A percentile compares a stretch with the other conserved stretches of the same genome.
Evolutionary conservation across 371 early-diverging fungal species (phyloP).

Genomic region (Smittium culicis): DNA sequence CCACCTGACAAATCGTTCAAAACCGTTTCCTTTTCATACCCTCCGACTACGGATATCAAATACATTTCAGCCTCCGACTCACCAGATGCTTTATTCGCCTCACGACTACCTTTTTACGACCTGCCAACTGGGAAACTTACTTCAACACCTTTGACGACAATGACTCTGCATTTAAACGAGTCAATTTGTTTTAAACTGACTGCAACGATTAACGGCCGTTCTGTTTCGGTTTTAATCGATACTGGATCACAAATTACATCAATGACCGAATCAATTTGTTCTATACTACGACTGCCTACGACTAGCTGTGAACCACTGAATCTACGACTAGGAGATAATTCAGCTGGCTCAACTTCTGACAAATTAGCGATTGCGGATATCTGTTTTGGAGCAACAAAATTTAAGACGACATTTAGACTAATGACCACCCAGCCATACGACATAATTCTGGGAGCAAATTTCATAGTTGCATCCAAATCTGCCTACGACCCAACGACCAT

Average conservation of each 20-base stretch:
- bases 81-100: background rate
- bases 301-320: background rate
- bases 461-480: background rate
- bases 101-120: background rate
- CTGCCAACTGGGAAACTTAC: background rate
- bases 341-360: background rate
- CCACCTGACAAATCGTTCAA: background rate
- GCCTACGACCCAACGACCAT: background rate
- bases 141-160: background rate
- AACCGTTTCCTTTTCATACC: background rate
- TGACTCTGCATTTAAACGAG: conserved; percentile 5
- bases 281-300: background rate
- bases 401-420: background rate
- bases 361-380: background rate
- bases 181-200: conserved; percentile 1
- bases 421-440: background rate
- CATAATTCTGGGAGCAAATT: background rate
- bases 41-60: background rate
- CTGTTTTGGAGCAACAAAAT: background rate
- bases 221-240: conserved; percentile 5
- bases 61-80: background rate
- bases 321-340: background rate
- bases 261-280: background rate
- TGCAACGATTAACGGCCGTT: background rate
- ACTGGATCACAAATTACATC: background rate